Percentiles rank a stretch among this genome's conserved stretches.
phyloP scores from a whole-genome alignment of 768 basidiomycete species.

The Kwoniella sp. region DNA sequence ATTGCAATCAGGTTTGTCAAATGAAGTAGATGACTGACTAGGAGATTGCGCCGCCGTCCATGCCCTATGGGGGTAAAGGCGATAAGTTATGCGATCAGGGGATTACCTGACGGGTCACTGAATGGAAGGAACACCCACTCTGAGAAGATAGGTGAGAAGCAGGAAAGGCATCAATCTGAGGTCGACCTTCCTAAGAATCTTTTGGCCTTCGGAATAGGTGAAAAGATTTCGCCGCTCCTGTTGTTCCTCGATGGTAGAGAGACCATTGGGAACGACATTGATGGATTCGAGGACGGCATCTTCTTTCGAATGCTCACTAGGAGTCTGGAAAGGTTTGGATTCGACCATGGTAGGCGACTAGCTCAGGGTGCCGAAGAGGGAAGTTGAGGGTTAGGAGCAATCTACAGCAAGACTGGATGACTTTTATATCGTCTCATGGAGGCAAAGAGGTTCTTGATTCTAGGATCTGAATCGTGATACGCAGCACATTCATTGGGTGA shows the following conservation, averaged over 20 bases:
- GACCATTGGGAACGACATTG: slow-evolving; percentile 3
- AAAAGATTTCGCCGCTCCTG: slow-evolving; percentile 14
- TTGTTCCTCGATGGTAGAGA: slow-evolving; percentile 16
- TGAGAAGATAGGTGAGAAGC: slow-evolving; percentile 16
- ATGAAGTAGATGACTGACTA: slow-evolving; percentile 9
- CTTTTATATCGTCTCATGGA: neutral
- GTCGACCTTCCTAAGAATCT: slow-evolving; percentile 18
- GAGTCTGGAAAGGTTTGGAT: slow-evolving; percentile 7
- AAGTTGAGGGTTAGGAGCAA: neutral
- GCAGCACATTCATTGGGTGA: too few species aligned
- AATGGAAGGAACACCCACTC: neutral
- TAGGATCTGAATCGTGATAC: neutral
- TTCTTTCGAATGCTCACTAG: slow-evolving; percentile 16
- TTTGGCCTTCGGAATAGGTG: slow-evolving; percentile 14
- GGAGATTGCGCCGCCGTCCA: slow-evolving; percentile 18
- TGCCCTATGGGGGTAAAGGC: neutral
- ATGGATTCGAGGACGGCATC: slow-evolving; percentile 14
- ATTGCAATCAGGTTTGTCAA: slow-evolving; percentile 10
- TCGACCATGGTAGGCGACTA: slow-evolving; percentile 5
- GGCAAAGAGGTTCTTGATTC: too few species aligned
- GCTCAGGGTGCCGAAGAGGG: neutral
- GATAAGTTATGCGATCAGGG: neutral
- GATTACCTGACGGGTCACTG: neutral
- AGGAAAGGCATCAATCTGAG: slow-evolving; percentile 15
- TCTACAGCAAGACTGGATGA: neutral